Evolutionary conservation across 1,139 yeast genomes (phyloP), one percentile per base, ranked within the genome.

Genomic region (Suhomyces coccinellae): DNA sequence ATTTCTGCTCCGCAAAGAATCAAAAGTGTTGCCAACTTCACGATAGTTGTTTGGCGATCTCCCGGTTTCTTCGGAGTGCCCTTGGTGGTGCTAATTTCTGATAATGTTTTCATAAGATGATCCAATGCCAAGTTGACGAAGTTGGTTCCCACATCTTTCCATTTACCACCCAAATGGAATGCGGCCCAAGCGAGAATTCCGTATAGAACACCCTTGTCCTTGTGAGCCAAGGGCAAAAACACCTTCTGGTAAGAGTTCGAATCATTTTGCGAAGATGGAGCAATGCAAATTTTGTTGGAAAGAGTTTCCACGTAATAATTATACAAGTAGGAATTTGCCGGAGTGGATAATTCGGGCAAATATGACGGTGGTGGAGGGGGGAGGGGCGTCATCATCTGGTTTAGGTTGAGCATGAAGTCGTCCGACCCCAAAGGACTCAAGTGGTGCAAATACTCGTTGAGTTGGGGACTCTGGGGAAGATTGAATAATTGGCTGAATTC

Each of bases 101-200:
- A 48, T 30, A 55, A 44, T 5, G 56, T 40, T 17, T 58, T 48
- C 38, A 69, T 66, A 37, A 80, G 63, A 51, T 74, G 77, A 27
- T 68, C 65, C 15, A 80, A 55, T 0, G 85, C 82, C 49, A 65
- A 59, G 20, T 71, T 66, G 41, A 77, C 71, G 55, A 75, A 80
- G 47, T 67, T 70, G 3, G 63, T 55, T 45, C 65, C 54, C 47
- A 74, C 77, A 9, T 57, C 62, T 14, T 61, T 58, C 69, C 77
- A 71, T 28, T 66, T 65, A 4, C 75, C 71, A 2, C 82, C 85
- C 46, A 79, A 60, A 59, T 82, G 84, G 59, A 81, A 80, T 0
- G 88, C 88, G 1, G 93, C 79, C 93, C 95, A 87, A 0, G 93
- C 89, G 41, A 87, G 65, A 7, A 87, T 72, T 2, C 86, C 82